These are phyloP conservation scores for Wickerhamomyces kurtzmanii DNA, from an alignment of 805 yeast genomes.

Conservation along the genomic window DNA sequence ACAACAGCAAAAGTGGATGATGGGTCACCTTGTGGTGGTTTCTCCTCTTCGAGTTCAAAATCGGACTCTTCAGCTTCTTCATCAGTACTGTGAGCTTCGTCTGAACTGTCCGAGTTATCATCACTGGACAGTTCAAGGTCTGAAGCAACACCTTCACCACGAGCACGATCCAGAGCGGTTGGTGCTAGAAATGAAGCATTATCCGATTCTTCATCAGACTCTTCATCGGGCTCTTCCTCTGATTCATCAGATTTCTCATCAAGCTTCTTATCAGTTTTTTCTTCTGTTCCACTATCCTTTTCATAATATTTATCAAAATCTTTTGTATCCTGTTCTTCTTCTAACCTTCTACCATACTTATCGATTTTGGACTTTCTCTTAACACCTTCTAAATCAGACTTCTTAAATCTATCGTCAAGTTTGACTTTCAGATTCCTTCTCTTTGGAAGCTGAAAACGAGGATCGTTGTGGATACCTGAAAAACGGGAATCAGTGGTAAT, in stretches of 20 bases:
- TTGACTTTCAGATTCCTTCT: constrained; percentile 62
- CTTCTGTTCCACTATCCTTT: constrained; percentile 5
- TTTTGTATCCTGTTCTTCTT: constrained; percentile 28
- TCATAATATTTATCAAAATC: constrained; percentile 57
- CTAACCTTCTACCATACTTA: constrained; percentile 74
- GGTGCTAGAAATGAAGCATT: too few species aligned
- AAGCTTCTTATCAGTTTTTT: constrained; percentile 11
- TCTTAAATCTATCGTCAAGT: constrained; percentile 79
- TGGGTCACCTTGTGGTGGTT: constrained; percentile 85
- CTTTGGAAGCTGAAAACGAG: constrained; percentile 73
- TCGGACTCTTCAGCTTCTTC: constrained; percentile 44
- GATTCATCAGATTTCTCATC: constrained; percentile 13
- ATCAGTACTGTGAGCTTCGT: constrained; percentile 29
- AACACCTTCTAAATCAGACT: constrained; percentile 48
- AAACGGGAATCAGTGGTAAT: constrained; percentile 66
- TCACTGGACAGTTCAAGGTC: constrained; percentile 31
- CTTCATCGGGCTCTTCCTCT: constrained; percentile 4
- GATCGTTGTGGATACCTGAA: constrained; percentile 72
- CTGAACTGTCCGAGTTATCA: constrained; percentile 34
- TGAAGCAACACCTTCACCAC: constrained; percentile 49
- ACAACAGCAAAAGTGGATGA: constrained; percentile 79
- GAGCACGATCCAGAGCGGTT: constrained; percentile 66
- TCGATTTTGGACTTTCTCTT: constrained; percentile 56
- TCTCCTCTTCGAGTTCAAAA: constrained; percentile 41
- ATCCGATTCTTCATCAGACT: constrained; percentile 10